Base-by-base conservation (phyloP, 2,329 filamentous ascomycete species). In the Furcasterigmium sp. region DNA sequence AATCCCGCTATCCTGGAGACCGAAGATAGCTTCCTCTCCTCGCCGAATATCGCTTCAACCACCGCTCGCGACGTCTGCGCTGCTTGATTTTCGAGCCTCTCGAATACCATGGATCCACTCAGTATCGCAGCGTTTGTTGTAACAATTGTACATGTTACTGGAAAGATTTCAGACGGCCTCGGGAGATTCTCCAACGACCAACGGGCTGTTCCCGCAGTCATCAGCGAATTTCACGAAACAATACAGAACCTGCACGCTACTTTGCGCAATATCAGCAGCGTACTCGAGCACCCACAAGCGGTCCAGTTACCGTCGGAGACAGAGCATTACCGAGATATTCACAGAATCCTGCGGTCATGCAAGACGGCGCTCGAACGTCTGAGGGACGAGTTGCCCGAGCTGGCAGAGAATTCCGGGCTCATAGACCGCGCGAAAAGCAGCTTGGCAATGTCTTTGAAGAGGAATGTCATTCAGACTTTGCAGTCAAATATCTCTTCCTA, bases 401-500 rank as follows among this genome's bases (percentile, higher is more conserved):
- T 58, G 17, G 46, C 45, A 5, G 51, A 52, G 2, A 38, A 52
- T 10, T 37, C 36, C 1, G 46, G 45, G 5, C 34, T 46, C 3
- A 32, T 56, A 3, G 43, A 52, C 4, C 53, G 43, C n/a, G 41
- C 57, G 14, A 45, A 39, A 15, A 47, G 44, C 3, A 54, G 43
- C 38, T 45, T 60, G 8, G 38, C 46, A 14, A 49, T 47, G 35
- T 50, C 43, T 3, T 15, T 59, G 4, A 57, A 55, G 35, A 45
- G 47, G 17, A 42, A 51, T 10, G 51, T 54, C 4, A 48, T 54
- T 4, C 48, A 50, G 23, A 48, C 56, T 8, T 45, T 56, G 1
- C 29, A 53, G 9, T 50, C 49, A 14, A 53, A 52, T 15, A 53
- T 60, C 28, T 48, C 29, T 11, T 56, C 55, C 8, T 55, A 56